A percentile compares a stretch with the other conserved stretches of the same genome.
Conservation (phyloP, 371 early-diverging fungal genomes). For the Lichtheimia ornata region DNA sequence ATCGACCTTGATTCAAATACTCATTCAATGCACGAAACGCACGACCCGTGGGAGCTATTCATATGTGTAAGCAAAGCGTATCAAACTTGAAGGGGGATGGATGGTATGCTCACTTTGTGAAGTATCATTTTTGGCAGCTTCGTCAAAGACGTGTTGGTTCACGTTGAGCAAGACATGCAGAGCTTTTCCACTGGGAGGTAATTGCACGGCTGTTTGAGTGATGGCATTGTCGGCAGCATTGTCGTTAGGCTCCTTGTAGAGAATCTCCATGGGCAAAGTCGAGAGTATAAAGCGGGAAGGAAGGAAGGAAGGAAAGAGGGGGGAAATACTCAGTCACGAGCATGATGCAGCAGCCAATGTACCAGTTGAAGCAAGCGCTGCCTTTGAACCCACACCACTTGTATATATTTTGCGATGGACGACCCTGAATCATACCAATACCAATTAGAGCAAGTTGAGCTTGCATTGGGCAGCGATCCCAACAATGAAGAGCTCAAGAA, state of each 20-base stretch:
- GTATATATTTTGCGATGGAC: conserved; percentile 18
- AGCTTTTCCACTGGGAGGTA: conserved; percentile 7
- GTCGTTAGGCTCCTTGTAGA: too few species aligned
- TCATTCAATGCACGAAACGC: conserved; percentile 1
- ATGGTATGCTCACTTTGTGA: background rate
- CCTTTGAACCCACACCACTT: too few species aligned
- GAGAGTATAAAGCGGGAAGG: too few species aligned
- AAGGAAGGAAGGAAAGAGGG: too few species aligned
- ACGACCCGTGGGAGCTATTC: conserved; percentile 6
- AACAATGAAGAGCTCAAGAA: conserved; percentile 70
- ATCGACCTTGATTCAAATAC: background rate
- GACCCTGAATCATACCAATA: conserved; percentile 69
- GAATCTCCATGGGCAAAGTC: too few species aligned
- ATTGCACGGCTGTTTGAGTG: conserved; percentile 2
- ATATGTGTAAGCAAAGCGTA: background rate
- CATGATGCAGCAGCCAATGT: too few species aligned
- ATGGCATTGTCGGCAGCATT: too few species aligned
- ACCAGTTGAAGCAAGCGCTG: too few species aligned
- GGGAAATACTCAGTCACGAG: too few species aligned
- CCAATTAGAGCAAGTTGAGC: conserved; percentile 75
- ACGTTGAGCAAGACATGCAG: conserved; percentile 8
- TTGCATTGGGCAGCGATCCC: conserved; percentile 69
- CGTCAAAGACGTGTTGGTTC: conserved; percentile 1
- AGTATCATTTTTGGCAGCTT: background rate
- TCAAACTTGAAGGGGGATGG: background rate